A percentile compares a stretch with the other conserved stretches of the same genome.
These are phyloP conservation scores for Jaltomata sinuosa DNA, from an alignment of 257 asterid species.

Conservation along the genomic window DNA sequence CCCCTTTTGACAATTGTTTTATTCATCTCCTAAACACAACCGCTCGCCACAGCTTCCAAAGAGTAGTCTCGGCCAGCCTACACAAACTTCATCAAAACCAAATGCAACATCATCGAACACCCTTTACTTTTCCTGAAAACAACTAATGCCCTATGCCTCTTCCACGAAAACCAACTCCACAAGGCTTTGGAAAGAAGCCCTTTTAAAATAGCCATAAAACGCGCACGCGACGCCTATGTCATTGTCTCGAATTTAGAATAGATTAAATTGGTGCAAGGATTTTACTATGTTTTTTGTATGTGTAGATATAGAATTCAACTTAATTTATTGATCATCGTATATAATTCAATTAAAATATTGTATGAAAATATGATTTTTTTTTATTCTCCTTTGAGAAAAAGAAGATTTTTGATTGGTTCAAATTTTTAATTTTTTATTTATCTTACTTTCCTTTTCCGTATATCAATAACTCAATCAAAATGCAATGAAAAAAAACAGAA, in stretches of 20 bases:
- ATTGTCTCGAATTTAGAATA: constrained; percentile 9
- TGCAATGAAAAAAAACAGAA: constrained; percentile 13
- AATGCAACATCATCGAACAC: constrained; percentile 44
- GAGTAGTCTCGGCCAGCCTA: neutral
- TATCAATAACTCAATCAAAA: no score
- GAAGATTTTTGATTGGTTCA: no score
- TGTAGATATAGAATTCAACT: no score
- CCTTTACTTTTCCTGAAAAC: constrained; percentile 37
- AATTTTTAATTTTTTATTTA: no score
- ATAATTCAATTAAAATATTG: no score
- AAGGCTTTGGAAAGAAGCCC: constrained; percentile 44
- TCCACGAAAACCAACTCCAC: constrained; percentile 26
- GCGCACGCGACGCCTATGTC: constrained; percentile 25
- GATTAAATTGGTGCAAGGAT: no score
- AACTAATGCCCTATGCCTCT: constrained; percentile 42
- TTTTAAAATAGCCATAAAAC: constrained; percentile 31
- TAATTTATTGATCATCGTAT: no score
- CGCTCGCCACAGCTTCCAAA: neutral
- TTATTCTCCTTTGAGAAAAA: no score
- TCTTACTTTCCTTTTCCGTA: no score
- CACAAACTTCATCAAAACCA: constrained; percentile 27
- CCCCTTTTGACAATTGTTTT: neutral
- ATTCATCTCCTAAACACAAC: neutral
- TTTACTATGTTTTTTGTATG: no score
- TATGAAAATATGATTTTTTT: no score